These are phyloP conservation scores for Daldinia grandis DNA, from an alignment of 495 filamentous ascomycete species.

Conservation along the genomic window DNA sequence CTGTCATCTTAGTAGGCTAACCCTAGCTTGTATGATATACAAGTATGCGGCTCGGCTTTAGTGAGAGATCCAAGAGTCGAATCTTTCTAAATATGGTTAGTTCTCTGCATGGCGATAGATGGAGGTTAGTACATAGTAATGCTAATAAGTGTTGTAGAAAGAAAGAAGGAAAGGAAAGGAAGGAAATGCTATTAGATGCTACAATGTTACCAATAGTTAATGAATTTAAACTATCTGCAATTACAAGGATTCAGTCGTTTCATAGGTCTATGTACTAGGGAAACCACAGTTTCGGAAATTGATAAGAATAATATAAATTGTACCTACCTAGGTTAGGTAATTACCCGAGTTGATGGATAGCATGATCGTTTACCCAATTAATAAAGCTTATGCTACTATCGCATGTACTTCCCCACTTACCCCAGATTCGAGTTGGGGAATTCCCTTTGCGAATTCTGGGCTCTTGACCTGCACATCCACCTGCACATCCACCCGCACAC, in stretches of 20 bases:
- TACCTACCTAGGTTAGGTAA: too few species aligned
- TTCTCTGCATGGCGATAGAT: background rate
- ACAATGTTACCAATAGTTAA: too few species aligned
- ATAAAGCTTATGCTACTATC: background rate
- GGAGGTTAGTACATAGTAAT: background rate
- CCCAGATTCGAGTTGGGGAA: conserved; percentile 33
- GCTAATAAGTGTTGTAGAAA: background rate
- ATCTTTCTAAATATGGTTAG: background rate
- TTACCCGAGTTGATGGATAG: background rate
- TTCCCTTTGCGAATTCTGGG: background rate
- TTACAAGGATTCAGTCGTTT: too few species aligned
- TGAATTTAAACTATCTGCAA: too few species aligned
- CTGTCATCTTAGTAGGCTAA: background rate
- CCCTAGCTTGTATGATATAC: background rate
- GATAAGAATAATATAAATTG: too few species aligned
- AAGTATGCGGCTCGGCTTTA: background rate
- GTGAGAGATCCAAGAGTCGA: background rate
- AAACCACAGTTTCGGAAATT: too few species aligned
- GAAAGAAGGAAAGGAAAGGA: too few species aligned
- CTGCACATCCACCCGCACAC: too few species aligned
- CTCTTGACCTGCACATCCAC: background rate
- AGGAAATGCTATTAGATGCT: too few species aligned
- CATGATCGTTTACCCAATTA: background rate
- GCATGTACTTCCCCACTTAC: conserved; percentile 4
- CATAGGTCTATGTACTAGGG: too few species aligned